Evolutionary conservation across 768 basidiomycete species (phyloP).

Genomic region (Grammothele lineata): DNA sequence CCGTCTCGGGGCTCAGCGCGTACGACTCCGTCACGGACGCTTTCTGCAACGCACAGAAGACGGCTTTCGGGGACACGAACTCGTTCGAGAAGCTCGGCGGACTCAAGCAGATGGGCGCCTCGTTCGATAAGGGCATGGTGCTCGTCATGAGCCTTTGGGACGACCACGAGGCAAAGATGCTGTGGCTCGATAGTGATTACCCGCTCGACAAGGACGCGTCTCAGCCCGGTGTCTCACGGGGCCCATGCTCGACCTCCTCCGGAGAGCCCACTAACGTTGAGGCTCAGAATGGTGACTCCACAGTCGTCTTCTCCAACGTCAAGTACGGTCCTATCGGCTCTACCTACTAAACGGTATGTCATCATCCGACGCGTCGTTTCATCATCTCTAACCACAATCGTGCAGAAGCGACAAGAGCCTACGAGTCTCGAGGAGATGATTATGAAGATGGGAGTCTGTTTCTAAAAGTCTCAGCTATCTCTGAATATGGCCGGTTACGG

Average conservation of each 20-base stretch:
- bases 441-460: no score
- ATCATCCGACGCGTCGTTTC: no score
- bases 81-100: conserved; percentile 40
- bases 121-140: conserved; percentile 41
- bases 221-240: conserved; percentile 43
- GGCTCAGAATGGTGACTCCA: conserved; percentile 30
- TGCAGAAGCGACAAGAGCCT: no score
- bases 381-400: no score
- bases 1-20: conserved; percentile 40
- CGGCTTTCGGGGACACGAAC: conserved; percentile 41
- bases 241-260: conserved; percentile 43
- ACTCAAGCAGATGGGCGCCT: conserved; percentile 27
- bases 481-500: no score
- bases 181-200: conserved; percentile 20
- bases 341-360: conserved; percentile 28
- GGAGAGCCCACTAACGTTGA: conserved; percentile 43
- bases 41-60: conserved; percentile 46
- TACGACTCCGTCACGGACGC: conserved; percentile 44
- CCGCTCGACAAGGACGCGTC: conserved; percentile 17
- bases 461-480: no score
- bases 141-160: conserved; percentile 49
- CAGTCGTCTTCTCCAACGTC: conserved; percentile 51
- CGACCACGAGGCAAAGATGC: conserved; percentile 39
- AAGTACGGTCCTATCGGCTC: conserved; percentile 44
- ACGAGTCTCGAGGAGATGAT: no score